Percentiles rank a stretch among this genome's conserved stretches.
phyloP scores from a whole-genome alignment of 805 yeast genomes.

The Nakazawaea ernobii region DNA sequence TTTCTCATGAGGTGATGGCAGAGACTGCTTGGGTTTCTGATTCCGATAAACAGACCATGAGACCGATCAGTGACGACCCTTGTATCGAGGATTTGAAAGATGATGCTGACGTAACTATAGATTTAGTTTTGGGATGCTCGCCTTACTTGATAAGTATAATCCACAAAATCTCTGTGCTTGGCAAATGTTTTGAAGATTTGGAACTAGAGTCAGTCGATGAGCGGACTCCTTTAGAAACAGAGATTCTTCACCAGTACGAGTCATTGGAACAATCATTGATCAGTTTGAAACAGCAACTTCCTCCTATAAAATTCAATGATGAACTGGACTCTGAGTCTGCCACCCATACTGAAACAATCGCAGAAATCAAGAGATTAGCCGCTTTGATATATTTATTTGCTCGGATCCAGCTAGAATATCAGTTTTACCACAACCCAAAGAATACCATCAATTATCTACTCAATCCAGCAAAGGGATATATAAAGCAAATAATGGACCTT shows the following conservation, averaged over 20 bases:
- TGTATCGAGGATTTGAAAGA: conserved; percentile 26
- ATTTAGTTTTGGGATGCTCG: conserved; percentile 33
- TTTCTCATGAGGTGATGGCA: conserved; percentile 38
- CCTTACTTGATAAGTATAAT: conserved; percentile 31
- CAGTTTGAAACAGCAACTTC: conserved; percentile 20
- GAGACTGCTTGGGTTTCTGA: conserved; percentile 33
- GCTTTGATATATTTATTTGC: conserved; percentile 30
- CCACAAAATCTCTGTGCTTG: conserved; percentile 30
- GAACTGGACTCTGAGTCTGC: conserved; percentile 15
- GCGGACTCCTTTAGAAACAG: conserved; percentile 14
- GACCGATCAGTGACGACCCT: conserved; percentile 24
- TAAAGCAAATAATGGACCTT: conserved; percentile 20
- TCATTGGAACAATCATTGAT: conserved; percentile 21
- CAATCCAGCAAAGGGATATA: conserved; percentile 14
- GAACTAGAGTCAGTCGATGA: conserved; percentile 19
- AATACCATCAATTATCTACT: conserved; percentile 9
- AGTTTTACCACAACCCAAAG: conserved; percentile 15
- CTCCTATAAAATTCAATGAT: conserved; percentile 7
- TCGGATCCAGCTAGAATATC: conserved; percentile 25
- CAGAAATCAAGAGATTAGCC: conserved; percentile 32
- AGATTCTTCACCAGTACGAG: conserved; percentile 23
- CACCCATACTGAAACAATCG: conserved; percentile 22
- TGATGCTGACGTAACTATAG: conserved; percentile 29
- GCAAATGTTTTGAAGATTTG: conserved; percentile 29
- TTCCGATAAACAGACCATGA: conserved; percentile 5